Base-by-base conservation (phyloP, 495 filamentous ascomycete species). In the Polyplosphaeria fusca region DNA sequence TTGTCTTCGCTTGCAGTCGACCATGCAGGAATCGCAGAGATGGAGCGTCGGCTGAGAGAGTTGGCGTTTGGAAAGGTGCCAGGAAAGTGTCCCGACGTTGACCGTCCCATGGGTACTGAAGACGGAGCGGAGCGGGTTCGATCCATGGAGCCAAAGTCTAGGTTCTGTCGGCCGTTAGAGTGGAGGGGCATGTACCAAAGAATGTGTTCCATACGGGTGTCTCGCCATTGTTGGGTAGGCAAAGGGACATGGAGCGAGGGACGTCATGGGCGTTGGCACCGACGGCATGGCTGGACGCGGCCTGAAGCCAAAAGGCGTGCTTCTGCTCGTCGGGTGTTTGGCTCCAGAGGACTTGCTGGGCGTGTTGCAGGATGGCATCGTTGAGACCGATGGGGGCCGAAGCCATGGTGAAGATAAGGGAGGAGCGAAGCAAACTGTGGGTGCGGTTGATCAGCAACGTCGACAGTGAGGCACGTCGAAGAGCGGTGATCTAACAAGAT, bases 231-330 rank as follows among this genome's bases (percentile, higher is more conserved):
- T 20, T 41, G 27, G 52, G n/a, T 7, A 42, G 20, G 5, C 9
- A 32, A 38, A 60, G 5, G n/a, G 60, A 43, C 60, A 67, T 58
- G 41, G 60, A 48, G 22, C 64, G 56, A 40, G 64, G 64, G n/a
- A 53, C 47, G 9, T 60, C 28, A n/a, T 26, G 13, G 9, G 51
- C 44, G 28, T 16, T 30, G 32, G 35, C 9, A 25, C 37, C 28
- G 52, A 30, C 39, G 45, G 22, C 37, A 44, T 38, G 23, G 26
- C 26, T 43, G 9, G 47, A 47, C 24, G 22, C 37, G 3, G 38
- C 22, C 30, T 47, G 44, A 4, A 27, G 26, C 59, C 52, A 59
- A 14, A 54, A 54, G 23, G 43, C 13, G 22, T 55, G 38, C 13
- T 35, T 43, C 28, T 66, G 35, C 4, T 50, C 37, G 14, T 55